phyloP scores from a whole-genome alignment of 495 filamentous ascomycete species.

The Neurospora sp. region DNA sequence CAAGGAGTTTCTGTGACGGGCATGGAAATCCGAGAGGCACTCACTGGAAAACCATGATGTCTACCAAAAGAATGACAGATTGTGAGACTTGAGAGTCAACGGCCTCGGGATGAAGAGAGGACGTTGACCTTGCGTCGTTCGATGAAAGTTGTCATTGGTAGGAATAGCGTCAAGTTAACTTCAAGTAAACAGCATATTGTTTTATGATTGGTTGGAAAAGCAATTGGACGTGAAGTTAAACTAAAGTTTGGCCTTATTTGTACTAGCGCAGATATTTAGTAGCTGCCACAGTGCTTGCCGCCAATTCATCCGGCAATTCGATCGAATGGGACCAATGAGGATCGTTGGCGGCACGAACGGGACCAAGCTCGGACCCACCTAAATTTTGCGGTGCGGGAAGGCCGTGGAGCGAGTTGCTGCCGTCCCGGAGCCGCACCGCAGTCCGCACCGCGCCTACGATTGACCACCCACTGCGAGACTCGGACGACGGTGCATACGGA shows the following conservation, averaged over 20 bases:
- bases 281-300: neutral
- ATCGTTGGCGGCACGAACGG: neutral
- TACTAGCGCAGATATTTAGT: too few species aligned
- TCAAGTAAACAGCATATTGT: neutral
- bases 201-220: neutral
- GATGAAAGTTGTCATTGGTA: neutral
- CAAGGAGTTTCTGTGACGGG: too few species aligned
- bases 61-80: neutral
- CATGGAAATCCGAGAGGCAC: neutral
- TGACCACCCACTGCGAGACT: neutral
- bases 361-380: conserved; percentile 3
- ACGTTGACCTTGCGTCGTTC: neutral
- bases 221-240: neutral
- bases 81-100: neutral
- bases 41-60: neutral
- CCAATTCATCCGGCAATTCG: neutral
- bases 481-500: conserved; percentile 1
- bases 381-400: conserved; percentile 2
- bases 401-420: neutral
- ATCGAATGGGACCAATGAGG: neutral
- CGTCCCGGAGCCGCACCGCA: neutral
- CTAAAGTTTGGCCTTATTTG: neutral
- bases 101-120: neutral
- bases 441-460: neutral
- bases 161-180: neutral